Evolutionary conservation across 2,329 filamentous ascomycete species (phyloP), one percentile per base, ranked within the genome.

Genomic region (Dichotomopilus funicola): DNA sequence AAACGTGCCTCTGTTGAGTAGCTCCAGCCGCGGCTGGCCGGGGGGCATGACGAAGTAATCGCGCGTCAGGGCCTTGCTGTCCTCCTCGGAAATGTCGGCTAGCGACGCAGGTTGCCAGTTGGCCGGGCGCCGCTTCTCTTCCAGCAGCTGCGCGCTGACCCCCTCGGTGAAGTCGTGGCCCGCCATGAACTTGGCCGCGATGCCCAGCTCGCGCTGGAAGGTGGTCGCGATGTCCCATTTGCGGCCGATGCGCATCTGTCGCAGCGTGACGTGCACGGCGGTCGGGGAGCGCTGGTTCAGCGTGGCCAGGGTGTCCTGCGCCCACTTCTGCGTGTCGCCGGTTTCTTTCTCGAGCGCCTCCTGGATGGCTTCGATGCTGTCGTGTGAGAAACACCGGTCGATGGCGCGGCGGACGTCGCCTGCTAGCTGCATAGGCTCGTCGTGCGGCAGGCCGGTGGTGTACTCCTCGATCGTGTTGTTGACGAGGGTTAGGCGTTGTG

Each of bases 401-500:
- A 99, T 92, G 33, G 89, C 87, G 54, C 80, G 73, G 63, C 95
- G 88, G 45, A 91, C 74, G 59, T 82, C 75, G 56, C 90, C 91
- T 33, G 77, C 78, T 45, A 95, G 70, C 13, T 78, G 71, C 35
- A 89, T 83, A 19, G 82, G 81, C 71, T 89, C 79, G 65, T 87
- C 81, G 62, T 87, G 79, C 4, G 94, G 94, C 45, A 99, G 76
- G 41, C 90, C 91, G 1, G 91, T 95, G 62, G 80, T 82, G 74
- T 88, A 99, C 72, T 99, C 95, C 64, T 95, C 88, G 61, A 99
- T 89, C 34, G 94, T 96, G 64, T 81, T 79, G 75, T 94, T 87
- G 72, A 99, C 88, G 63, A 89, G 78, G 45, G 76, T 72, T 57
- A 91, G 77, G 53, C 91, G 85, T 44, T 83, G 75, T 27, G 77